Evolutionary conservation across 305 asterid species (phyloP), one percentile per base, ranked within the genome.

Genomic region (Plantago lanceolata): DNA sequence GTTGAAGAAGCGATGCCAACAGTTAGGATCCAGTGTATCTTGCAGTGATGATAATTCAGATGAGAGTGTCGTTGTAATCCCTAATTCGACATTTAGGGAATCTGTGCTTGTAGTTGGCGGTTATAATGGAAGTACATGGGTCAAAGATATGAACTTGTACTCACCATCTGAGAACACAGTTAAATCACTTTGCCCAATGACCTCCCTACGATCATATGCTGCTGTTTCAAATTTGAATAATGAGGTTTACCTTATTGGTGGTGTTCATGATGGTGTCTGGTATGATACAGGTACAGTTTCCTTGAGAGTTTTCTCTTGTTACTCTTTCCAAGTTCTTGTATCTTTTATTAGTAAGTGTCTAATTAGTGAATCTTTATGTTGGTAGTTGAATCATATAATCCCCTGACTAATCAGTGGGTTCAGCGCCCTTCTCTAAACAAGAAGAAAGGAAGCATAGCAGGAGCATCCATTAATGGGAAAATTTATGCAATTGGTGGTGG

Each of bases 401-500:
- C 83, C 0, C 62, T 33, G 58, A 79, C 63, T 55, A 70, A 80
- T 64, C 74, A 74, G 55, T 89, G 95, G 95, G 35, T 40, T 50
- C 58, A 35, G 17, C 74, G 66, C 61, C 93, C 95, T 57, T 68
- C 93, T 6, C 69, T 89, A 48, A 81, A 69, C 71, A 72, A 59
- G 57, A 76, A 67, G 62, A 89, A 70, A 59, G 84, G 83, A 66
- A 73, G 85, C 67, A 48, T 75, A 65, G 84, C 87, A 11, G 86
- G 84, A 44, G 81, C 76, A 48, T 76, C 88, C 48, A 45, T 84
- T 65, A 6, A 58, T 52, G 84, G 68, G 54, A 84, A 72, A 29
- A 56, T 89, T 5, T 84, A 75, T 63, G 84, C 85, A 24, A 66
- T 81, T 60, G 96, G 96, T 40, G 96, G 96, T 33, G 87, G 85